Conservation (phyloP, 2,329 filamentous ascomycete species). For the Monilinia vaccinii-corymbosi region DNA sequence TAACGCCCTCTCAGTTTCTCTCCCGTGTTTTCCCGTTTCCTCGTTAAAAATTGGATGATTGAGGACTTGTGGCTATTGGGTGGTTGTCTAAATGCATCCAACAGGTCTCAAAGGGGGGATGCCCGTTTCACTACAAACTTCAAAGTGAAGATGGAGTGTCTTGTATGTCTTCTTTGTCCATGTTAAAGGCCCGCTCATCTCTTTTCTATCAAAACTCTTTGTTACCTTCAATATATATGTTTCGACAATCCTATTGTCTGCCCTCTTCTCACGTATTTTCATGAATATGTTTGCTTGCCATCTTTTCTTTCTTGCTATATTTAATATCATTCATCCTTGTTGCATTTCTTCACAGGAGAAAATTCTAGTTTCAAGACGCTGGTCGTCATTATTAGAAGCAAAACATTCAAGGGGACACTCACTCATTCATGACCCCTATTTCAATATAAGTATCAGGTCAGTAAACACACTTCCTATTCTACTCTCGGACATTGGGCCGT, state of each 20-base stretch:
- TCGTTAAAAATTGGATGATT: not conserved
- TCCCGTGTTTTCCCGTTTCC: no score
- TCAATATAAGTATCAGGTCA: not conserved
- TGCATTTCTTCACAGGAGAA: not conserved
- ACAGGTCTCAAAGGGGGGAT: not conserved
- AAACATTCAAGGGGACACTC: not conserved
- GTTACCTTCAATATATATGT: not conserved
- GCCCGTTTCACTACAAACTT: not conserved
- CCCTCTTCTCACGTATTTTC: not conserved
- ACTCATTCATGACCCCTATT: not conserved
- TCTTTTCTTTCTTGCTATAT: not conserved
- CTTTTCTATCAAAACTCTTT: not conserved
- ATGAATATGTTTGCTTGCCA: not conserved
- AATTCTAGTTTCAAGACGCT: not conserved
- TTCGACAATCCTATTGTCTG: constrained; percentile 5
- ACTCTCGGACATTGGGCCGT: not conserved
- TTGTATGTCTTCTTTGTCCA: not conserved
- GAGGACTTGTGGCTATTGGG: not conserved
- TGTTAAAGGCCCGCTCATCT: not conserved
- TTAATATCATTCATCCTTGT: not conserved
- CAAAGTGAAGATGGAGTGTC: not conserved
- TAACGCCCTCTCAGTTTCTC: no score
- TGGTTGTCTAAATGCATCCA: not conserved
- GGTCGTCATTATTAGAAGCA: constrained; percentile 1
- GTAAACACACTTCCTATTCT: not conserved